Percentiles rank a stretch among this genome's conserved stretches.
These are phyloP conservation scores for Beauveria australis DNA, from an alignment of 2,329 filamentous ascomycete species.

Conservation along the genomic window DNA sequence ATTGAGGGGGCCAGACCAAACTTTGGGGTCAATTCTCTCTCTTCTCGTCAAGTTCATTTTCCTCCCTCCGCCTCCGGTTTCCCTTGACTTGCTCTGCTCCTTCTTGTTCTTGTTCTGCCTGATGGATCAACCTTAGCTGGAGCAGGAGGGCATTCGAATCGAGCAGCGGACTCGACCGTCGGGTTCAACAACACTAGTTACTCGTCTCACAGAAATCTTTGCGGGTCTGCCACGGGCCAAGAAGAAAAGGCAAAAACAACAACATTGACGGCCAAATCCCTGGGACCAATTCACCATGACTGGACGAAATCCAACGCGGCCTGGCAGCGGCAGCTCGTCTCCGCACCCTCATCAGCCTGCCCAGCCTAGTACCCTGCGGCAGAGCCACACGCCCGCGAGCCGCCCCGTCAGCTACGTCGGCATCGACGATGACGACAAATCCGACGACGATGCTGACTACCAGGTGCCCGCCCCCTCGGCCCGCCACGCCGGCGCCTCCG, in stretches of 20 bases:
- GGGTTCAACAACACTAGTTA: background rate
- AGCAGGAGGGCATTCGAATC: background rate
- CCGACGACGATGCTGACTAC: constrained; percentile 9
- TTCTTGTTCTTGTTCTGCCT: background rate
- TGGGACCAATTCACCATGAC: constrained; percentile 24
- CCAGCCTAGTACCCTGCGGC: constrained; percentile 38
- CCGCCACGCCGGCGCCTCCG: constrained; percentile 24
- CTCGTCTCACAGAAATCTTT: too few relatives aligned
- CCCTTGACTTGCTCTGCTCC: background rate
- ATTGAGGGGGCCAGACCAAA: background rate
- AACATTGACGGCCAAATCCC: constrained; percentile 16
- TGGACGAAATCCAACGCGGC: constrained; percentile 20
- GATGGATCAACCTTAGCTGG: background rate
- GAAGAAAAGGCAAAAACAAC: background rate
- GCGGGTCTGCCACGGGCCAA: too few relatives aligned
- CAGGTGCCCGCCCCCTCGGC: constrained; percentile 17
- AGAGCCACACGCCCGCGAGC: constrained; percentile 31
- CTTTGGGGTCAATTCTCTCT: background rate
- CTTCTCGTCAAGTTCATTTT: background rate
- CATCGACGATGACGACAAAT: constrained; percentile 6
- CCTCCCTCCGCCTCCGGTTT: background rate
- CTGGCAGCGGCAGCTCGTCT: constrained; percentile 19
- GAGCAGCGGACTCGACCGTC: background rate
- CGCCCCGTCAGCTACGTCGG: constrained; percentile 15
- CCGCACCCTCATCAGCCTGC: constrained; percentile 30